phyloP scores from a whole-genome alignment of 2,329 filamentous ascomycete species.

The Colletotrichum horii region DNA sequence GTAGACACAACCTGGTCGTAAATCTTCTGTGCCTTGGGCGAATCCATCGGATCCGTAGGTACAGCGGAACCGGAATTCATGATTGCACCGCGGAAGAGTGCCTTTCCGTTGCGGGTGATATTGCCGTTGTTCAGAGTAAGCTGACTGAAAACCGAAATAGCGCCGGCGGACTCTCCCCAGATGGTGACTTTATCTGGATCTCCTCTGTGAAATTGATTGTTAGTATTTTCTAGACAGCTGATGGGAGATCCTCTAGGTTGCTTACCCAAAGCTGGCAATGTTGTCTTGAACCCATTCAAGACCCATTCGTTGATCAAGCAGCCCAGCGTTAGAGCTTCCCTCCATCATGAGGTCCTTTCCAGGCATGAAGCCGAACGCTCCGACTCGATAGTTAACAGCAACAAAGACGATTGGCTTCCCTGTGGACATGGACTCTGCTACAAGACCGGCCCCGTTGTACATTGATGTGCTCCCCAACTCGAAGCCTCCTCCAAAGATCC shows the following conservation, averaged over 20 bases:
- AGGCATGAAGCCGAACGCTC: constrained; percentile 34
- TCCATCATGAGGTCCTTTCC: constrained; percentile 47
- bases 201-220: constrained; percentile 43
- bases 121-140: constrained; percentile 66
- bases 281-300: constrained; percentile 40
- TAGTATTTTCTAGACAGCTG: background rate
- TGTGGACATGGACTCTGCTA: constrained; percentile 32
- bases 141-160: constrained; percentile 68
- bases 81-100: constrained; percentile 68
- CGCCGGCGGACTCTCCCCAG: constrained; percentile 65
- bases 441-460: constrained; percentile 24
- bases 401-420: constrained; percentile 37
- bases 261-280: constrained; percentile 36
- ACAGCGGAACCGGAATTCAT: constrained; percentile 64
- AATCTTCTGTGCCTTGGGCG: constrained; percentile 56
- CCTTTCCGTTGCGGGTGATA: constrained; percentile 54
- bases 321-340: constrained; percentile 42
- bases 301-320: constrained; percentile 38
- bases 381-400: constrained; percentile 33
- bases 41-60: constrained; percentile 58
- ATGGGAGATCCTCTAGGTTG: background rate
- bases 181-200: constrained; percentile 69
- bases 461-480: constrained; percentile 11
- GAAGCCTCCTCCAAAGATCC: constrained; percentile 17
- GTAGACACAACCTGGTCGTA: constrained; percentile 57